These are phyloP conservation scores for Penicillium brevicompactum DNA, from an alignment of 2,329 filamentous ascomycete species.

Conservation along the genomic window DNA sequence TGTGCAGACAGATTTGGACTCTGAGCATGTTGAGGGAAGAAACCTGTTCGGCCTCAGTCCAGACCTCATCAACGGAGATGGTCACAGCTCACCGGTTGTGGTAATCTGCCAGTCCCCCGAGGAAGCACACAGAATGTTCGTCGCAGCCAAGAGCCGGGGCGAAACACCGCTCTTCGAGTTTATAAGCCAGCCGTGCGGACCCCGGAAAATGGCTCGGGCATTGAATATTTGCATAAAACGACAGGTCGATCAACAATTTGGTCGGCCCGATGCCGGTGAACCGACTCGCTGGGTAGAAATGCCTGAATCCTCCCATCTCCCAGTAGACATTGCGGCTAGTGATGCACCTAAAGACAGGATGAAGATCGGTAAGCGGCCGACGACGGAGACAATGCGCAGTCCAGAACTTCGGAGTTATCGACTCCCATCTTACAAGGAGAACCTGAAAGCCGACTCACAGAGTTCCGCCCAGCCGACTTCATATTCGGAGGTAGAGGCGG, in stretches of 20 bases:
- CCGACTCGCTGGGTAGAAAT: constrained; percentile 22
- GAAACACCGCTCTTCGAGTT: constrained; percentile 27
- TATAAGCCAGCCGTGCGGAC: constrained; percentile 35
- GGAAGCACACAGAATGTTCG: background rate
- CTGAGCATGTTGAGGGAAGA: background rate
- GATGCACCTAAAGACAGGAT: constrained; percentile 20
- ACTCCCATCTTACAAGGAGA: background rate
- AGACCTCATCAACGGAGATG: too few species aligned
- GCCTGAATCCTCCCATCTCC: constrained; percentile 20
- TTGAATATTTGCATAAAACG: constrained; percentile 20
- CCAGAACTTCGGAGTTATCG: background rate
- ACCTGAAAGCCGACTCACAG: background rate
- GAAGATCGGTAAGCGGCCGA: constrained; percentile 27
- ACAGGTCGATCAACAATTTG: constrained; percentile 3
- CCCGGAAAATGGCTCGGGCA: constrained; percentile 33
- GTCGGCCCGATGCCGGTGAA: background rate
- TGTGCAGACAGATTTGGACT: constrained; percentile 19
- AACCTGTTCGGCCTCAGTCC: background rate
- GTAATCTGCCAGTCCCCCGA: background rate
- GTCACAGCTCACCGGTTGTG: background rate
- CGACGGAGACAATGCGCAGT: constrained; percentile 12
- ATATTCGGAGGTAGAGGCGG: background rate
- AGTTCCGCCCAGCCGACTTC: background rate
- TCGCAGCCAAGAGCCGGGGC: too few species aligned
- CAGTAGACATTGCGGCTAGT: constrained; percentile 16